Conservation (phyloP, 768 basidiomycete species). For the Artomyces pyxidatus region DNA sequence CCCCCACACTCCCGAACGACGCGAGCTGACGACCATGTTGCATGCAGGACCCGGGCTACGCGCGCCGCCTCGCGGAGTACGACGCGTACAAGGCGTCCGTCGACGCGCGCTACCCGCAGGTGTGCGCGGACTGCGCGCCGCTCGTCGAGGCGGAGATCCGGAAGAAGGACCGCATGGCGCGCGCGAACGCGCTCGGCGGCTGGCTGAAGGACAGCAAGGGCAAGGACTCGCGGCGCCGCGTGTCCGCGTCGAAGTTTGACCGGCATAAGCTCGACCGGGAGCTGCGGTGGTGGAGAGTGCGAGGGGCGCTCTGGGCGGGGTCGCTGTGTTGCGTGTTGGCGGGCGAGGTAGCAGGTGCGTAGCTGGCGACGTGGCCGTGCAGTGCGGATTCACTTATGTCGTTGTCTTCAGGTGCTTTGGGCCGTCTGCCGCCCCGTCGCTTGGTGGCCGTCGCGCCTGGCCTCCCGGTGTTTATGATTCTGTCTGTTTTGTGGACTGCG, state of each 20-base stretch:
- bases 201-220: slow-evolving; percentile 62
- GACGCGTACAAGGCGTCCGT: slow-evolving; percentile 70
- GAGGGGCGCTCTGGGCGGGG: slow-evolving; percentile 59
- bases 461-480: slow-evolving; percentile 41
- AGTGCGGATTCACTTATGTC: not conserved
- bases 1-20: slow-evolving; percentile 1
- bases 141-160: slow-evolving; percentile 77
- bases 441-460: slow-evolving; percentile 13
- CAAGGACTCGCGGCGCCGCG: slow-evolving; percentile 47
- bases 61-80: slow-evolving; percentile 49
- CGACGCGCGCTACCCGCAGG: slow-evolving; percentile 78
- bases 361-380: too few relatives aligned
- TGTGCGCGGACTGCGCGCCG: slow-evolving; percentile 69
- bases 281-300: slow-evolving; percentile 56
- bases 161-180: slow-evolving; percentile 76
- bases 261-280: slow-evolving; percentile 40
- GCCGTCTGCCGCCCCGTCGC: slow-evolving; percentile 1
- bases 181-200: slow-evolving; percentile 63
- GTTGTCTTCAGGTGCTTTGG: slow-evolving; percentile 3
- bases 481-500: slow-evolving; percentile 69
- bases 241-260: slow-evolving; percentile 32
- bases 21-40: too few relatives aligned
- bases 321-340: slow-evolving; percentile 36
- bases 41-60: slow-evolving; percentile 79
- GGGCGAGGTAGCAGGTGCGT: slow-evolving; percentile 41